Conservation (phyloP, 768 basidiomycete genomes). For the Boletus barrowsii region DNA sequence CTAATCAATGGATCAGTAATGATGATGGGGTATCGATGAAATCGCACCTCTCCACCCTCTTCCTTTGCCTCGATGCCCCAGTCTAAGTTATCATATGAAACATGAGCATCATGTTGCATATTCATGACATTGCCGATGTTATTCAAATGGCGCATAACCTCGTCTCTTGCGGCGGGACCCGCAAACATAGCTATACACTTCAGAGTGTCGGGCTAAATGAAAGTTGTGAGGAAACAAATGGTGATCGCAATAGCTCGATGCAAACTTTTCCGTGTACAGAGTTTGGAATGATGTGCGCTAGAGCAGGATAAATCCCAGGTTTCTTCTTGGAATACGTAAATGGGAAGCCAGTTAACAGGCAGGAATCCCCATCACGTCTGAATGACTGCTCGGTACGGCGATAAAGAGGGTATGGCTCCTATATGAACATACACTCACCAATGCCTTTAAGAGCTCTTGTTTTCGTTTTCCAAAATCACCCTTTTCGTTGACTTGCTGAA, state of each 20-base stretch:
- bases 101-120: not conserved
- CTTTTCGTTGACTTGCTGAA: not conserved
- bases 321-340: not conserved
- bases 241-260: not conserved
- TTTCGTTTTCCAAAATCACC: not conserved
- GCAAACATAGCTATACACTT: constrained; percentile 5
- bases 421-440: constrained; percentile 2
- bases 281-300: not conserved
- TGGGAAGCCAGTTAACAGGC: not conserved
- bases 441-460: not conserved
- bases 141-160: not conserved
- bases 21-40: not conserved
- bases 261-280: not conserved
- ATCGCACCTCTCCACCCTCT: not conserved
- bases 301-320: too few relatives aligned
- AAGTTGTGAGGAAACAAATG: not conserved
- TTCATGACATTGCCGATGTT: not conserved
- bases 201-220: not conserved
- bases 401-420: not conserved
- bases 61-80: constrained; percentile 6
- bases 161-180: not conserved
- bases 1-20: not conserved
- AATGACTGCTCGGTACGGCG: not conserved
- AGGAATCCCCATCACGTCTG: not conserved
- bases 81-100: not conserved